Conservation (phyloP, 768 basidiomycete species). For the Tephrocybe rancida region DNA sequence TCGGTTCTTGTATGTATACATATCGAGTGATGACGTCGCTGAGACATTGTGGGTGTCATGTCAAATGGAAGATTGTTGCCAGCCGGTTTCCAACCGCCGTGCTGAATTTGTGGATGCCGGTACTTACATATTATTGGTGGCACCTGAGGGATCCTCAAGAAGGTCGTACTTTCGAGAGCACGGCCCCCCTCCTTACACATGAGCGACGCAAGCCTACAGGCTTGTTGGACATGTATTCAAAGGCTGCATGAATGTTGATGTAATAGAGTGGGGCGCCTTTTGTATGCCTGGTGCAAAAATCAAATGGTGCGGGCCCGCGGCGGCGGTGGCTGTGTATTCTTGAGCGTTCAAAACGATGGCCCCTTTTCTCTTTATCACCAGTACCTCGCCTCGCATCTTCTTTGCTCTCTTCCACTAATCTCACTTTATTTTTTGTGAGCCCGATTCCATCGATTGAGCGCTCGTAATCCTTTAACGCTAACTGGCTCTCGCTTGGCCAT, state of each 20-base stretch:
- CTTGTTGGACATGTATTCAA: conserved; percentile 6
- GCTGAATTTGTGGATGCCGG: neutral
- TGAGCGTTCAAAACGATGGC: conserved; percentile 16
- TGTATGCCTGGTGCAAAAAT: neutral
- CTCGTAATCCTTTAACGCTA: neutral
- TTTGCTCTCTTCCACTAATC: conserved; percentile 17
- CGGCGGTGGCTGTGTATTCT: conserved; percentile 23
- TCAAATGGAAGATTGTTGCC: conserved; percentile 23
- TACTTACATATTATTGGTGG: too few species aligned
- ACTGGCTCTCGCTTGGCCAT: neutral
- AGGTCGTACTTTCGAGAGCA: neutral
- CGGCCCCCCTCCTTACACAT: neutral
- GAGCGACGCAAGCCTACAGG: neutral
- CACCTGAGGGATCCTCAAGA: neutral
- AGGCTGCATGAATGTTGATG: conserved; percentile 12
- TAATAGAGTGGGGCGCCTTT: neutral
- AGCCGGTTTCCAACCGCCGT: conserved; percentile 4
- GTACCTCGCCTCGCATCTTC: conserved; percentile 16
- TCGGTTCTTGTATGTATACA: conserved; percentile 2
- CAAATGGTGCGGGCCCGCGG: conserved; percentile 10
- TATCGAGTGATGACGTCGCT: conserved; percentile 7
- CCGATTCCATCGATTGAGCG: conserved; percentile 21
- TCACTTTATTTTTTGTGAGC: conserved; percentile 18
- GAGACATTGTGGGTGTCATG: conserved; percentile 12
- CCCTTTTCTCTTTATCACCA: conserved; percentile 15